Evolutionary conservation across 345 rosid species (phyloP), one percentile per base, ranked within the genome.

Genomic region (Fremontodendron californicum): DNA sequence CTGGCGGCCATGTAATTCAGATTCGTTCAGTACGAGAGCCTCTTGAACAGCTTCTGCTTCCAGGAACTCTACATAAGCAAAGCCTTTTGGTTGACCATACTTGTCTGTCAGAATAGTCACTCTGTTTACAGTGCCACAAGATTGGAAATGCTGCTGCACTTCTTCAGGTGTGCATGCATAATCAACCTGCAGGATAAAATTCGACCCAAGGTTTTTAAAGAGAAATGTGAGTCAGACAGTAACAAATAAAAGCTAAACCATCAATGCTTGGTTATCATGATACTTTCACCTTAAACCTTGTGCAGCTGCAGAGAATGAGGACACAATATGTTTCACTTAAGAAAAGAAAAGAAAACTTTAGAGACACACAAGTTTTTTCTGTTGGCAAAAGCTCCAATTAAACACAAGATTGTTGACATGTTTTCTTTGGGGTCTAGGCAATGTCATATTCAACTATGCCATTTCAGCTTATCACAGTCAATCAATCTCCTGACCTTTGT

Each of bases 81-180:
- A 95, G 77, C 99, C 99, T 82, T 93, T 95, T 73, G 99, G 99
- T 71, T 93, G 98, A 54, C 99, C 99, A 49, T 57, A 93, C 72
- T 95, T 92, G 90, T 95, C 98, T 1, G 99, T 92, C 75, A 92
- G 87, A 86, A 95, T 93, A 11, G 99, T 93, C 60, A 95, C 98
- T 60, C 99, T 81, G 77, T 95, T 94, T 48, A 95, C 98, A 25
- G 97, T 95, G 78, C 98, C 99, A 67, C 99, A 95, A 42, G 98
- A 83, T 82, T 95, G 97, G 75, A 95, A 95, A 89, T 95, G 98
- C 79, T 92, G 98, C 82, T 93, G 98, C 75, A 95, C 99, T 86
- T 95, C 99, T 87, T 95, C 99, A 39, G 98, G 98, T 15, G 98
- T 93, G 84, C 99, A 95, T 2, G 93, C 92, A 79, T 93, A 95